Base-by-base conservation (phyloP, 257 asterid genomes). In the Nyctanthes arbortristis region DNA sequence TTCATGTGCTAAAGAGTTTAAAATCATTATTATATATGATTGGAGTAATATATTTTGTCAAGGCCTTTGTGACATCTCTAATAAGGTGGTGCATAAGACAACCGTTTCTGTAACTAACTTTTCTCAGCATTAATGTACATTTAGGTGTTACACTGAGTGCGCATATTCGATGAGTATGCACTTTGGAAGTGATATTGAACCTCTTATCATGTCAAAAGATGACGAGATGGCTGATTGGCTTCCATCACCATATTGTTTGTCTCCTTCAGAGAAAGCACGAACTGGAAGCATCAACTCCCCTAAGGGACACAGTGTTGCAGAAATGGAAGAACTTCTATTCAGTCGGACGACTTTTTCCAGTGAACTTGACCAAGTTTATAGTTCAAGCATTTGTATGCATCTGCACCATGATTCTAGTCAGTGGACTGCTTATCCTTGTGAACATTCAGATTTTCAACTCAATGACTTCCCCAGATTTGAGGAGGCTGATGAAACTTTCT, bases 401-500 rank as follows among this genome's bases (percentile, higher is more conserved):
- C 34, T 45, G 40, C 52, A 32, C 2, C 52, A 8, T 36, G 57
- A 58, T 52, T 65, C 22, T 54, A 7, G 33, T 65, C 78, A 79
- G 22, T 68, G 62, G 62, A 61, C 66, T 43, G 63, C 76, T 64
- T 33, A 27, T 67, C 49, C 67, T 35, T n/a, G 20, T 55, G 72
- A 72, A 18, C 40, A 65, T 33, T 71, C 73, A 14, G 79, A 78
- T 61, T 16, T 18, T 33, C 73, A 78, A 43, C 75, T 78, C 75
- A 63, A 72, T 5, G 83, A 75, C 66, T 65, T 71, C 33, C 35
- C 74, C 67, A 65, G 45, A 47, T 52, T 78, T 4, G 73, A 78
- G 28, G 77, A 69, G 58, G 79, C 83, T 5, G 83, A 81, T 72
- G 83, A 81, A 77, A 81, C 71, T 54, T 81, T 78, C 80, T 72